These are phyloP conservation scores for Artemisia argyi DNA, from an alignment of 129 eudicot genomes.

Conservation along the genomic window DNA sequence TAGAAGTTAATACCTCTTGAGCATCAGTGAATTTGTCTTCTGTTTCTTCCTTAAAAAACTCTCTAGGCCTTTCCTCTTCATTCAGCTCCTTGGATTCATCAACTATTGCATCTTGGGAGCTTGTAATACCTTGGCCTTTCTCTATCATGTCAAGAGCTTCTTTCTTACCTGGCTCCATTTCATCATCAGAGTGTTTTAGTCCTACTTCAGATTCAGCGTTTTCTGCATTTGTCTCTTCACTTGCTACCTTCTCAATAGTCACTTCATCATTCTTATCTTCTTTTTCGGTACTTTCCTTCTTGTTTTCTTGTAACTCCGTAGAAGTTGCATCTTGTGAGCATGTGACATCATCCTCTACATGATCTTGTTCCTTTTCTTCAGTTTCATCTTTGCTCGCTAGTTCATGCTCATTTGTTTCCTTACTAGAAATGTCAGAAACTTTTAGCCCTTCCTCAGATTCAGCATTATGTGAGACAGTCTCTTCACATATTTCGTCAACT, in stretches of 20 bases:
- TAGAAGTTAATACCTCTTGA: slow-evolving; percentile 23
- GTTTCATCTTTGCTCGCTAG: slow-evolving; percentile 14
- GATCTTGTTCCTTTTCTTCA: slow-evolving; percentile 22
- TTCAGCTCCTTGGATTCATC: slow-evolving; percentile 13
- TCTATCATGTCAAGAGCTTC: neutral
- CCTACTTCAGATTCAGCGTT: slow-evolving; percentile 14
- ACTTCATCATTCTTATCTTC: neutral
- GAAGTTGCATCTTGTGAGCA: neutral
- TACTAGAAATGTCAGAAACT: slow-evolving; percentile 4
- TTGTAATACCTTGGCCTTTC: neutral
- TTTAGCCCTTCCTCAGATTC: slow-evolving; percentile 29
- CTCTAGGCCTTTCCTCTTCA: neutral
- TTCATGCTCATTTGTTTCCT: slow-evolving; percentile 6
- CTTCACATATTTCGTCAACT: slow-evolving; percentile 9
- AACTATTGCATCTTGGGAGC: slow-evolving; percentile 12
- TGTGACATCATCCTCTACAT: slow-evolving; percentile 8
- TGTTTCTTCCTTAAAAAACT: slow-evolving; percentile 1
- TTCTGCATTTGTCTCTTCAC: slow-evolving; percentile 13
- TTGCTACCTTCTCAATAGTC: neutral
- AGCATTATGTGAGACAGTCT: neutral
- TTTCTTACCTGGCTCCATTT: neutral
- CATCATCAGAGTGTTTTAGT: neutral
- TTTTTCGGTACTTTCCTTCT: neutral
- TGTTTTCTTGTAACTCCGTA: neutral
- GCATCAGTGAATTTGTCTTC: neutral